Percentiles rank a stretch among this genome's conserved stretches.
phyloP scores from a whole-genome alignment of 345 rosid species.

The Ceriops decandra region DNA sequence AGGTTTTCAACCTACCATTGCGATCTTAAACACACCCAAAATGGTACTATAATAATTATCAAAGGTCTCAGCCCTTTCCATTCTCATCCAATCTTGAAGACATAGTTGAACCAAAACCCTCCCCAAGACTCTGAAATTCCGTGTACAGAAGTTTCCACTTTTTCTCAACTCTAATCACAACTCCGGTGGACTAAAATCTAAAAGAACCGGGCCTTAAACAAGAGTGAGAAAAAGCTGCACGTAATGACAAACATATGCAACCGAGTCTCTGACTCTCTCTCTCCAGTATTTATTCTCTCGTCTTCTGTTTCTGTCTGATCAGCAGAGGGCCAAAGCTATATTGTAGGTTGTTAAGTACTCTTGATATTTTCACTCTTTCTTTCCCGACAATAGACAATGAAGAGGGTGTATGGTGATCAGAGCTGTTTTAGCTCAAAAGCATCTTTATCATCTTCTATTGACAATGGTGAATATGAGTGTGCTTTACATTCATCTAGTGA shows the following conservation, averaged over 20 bases:
- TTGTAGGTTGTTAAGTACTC: not conserved
- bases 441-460: slow-evolving; percentile 18
- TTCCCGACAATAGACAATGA: slow-evolving; percentile 7
- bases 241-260: slow-evolving; percentile 33
- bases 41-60: not conserved
- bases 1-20: not conserved
- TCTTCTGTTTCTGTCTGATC: not conserved
- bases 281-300: slow-evolving; percentile 37
- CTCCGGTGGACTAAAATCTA: slow-evolving; percentile 27
- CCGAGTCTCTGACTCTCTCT: slow-evolving; percentile 27
- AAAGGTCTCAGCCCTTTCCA: not conserved
- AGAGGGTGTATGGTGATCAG: not conserved
- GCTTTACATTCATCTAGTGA: slow-evolving; percentile 3
- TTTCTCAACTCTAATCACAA: slow-evolving; percentile 27
- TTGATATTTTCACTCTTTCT: slow-evolving; percentile 1
- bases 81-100: slow-evolving; percentile 35
- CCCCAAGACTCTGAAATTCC: slow-evolving; percentile 27
- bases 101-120: slow-evolving; percentile 18
- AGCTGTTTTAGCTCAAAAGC: slow-evolving; percentile 1
- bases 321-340: not conserved
- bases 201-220: slow-evolving; percentile 18
- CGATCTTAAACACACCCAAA: not conserved
- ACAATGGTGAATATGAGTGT: not conserved
- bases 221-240: slow-evolving; percentile 37
- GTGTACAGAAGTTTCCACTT: slow-evolving; percentile 29